Conservation (phyloP, 2,329 filamentous ascomycete species). For the Fusarium sp. region DNA sequence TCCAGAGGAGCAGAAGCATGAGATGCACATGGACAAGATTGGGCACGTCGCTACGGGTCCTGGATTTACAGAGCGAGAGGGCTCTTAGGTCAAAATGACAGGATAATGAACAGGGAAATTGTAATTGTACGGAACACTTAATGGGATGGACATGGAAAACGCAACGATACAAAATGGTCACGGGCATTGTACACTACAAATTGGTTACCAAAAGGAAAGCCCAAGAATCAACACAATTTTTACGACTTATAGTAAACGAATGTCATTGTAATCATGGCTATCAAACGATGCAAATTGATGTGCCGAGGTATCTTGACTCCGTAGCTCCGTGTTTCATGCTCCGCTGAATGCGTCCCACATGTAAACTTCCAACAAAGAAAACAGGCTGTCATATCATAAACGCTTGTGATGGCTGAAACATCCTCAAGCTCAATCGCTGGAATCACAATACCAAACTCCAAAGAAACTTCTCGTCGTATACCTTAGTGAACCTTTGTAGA, state of each 20-base stretch:
- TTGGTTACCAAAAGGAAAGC: not conserved
- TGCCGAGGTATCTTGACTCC: constrained; percentile 36
- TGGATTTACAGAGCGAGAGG: constrained; percentile 54
- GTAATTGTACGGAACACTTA: not conserved
- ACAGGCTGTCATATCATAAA: not conserved
- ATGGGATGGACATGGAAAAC: not conserved
- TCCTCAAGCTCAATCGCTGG: not conserved
- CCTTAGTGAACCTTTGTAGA: not conserved
- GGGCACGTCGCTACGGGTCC: constrained; percentile 48
- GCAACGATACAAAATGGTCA: not conserved
- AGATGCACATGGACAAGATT: constrained; percentile 58
- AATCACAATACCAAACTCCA: constrained; percentile 17
- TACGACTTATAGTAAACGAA: constrained; percentile 4
- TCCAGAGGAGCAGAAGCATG: constrained; percentile 63
- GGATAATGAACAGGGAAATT: not conserved
- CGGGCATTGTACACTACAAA: constrained; percentile 8
- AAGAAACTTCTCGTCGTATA: not conserved
- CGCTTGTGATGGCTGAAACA: not conserved
- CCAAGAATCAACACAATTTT: constrained; percentile 7
- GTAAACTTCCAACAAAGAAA: constrained; percentile 1
- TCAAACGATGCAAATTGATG: not conserved
- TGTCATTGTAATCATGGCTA: constrained; percentile 14
- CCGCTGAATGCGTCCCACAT: not conserved
- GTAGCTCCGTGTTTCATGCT: constrained; percentile 20
- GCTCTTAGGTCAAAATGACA: not conserved